These are phyloP conservation scores for Naganishia liquefaciens DNA, from an alignment of 1,284 basidiomycete genomes.

Conservation along the genomic window DNA sequence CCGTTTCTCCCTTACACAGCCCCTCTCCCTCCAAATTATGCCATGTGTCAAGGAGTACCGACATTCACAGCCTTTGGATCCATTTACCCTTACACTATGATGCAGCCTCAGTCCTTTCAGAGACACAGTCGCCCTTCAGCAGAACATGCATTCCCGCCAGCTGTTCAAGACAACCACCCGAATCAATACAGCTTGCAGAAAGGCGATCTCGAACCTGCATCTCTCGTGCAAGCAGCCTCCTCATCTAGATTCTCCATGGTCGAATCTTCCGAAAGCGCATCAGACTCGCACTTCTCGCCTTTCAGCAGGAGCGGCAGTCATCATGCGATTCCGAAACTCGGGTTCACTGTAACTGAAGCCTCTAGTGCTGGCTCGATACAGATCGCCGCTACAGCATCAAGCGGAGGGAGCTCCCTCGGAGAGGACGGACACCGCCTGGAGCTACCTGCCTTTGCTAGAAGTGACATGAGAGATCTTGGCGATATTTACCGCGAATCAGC, in stretches of 20 bases:
- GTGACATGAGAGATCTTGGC: too few species aligned
- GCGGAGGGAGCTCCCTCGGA: neutral
- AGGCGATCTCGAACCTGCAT: neutral
- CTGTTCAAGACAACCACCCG: neutral
- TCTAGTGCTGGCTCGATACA: slow-evolving; percentile 1
- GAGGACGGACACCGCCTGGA: neutral
- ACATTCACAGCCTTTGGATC: slow-evolving; percentile 3
- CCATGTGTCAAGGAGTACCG: neutral
- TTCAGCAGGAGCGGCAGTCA: slow-evolving; percentile 26
- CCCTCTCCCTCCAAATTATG: neutral
- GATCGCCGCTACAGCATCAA: neutral
- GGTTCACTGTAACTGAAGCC: slow-evolving; percentile 8
- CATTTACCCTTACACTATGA: slow-evolving; percentile 2
- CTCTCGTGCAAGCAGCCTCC: slow-evolving; percentile 2
- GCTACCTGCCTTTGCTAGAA: neutral
- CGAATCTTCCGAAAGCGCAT: slow-evolving; percentile 19
- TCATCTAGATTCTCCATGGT: slow-evolving; percentile 21
- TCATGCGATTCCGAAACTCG: slow-evolving; percentile 6
- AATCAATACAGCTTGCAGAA: slow-evolving; percentile 4
- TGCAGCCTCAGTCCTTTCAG: neutral
- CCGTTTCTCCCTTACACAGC: neutral
- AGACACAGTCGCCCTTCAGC: neutral
- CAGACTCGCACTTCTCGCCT: slow-evolving; percentile 15
- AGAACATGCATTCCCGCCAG: neutral
- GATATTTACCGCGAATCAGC: too few species aligned